Base-by-base conservation (phyloP, 1,139 yeast genomes). In the Diutina sp. region DNA sequence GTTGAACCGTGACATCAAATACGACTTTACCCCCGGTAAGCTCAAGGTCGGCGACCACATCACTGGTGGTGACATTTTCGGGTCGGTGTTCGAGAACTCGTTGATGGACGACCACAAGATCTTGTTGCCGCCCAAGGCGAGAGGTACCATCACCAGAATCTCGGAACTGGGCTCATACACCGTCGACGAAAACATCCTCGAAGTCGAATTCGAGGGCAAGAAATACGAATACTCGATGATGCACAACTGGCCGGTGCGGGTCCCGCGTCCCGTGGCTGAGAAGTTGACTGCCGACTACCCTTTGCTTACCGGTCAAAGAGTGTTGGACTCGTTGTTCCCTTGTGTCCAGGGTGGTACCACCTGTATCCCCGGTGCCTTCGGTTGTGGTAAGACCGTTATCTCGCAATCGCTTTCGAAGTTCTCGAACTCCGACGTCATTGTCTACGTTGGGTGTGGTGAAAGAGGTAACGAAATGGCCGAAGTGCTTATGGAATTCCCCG, bases 281-380 rank as follows among this genome's bases (percentile, higher is more conserved):
- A 90, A 91, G 70, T 76, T 90, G 61, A 76, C 95, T 58, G 98
- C 99, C 55, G 93, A 91, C 72, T 83, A 87, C 71, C 99, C 99
- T 58, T 81, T 95, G 66, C 81, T 93, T 67, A 93, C 99, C 44
- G 99, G 99, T 66, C 99, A 93, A 78, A 89, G 99, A 80, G 99
- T 93, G 57, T 80, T 93, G 72, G 99, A 93, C 72, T 86, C 99
- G 46, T 82, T 93, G 63, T 95, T 93, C 82, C 99, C 99, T 56
- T 89, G 96, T 83, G 99, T 95, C 65, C 99, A 95, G 79, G 99
- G 99, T 77, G 99, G 99, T 79, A 93, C 99, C 56, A 93, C 99
- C 51, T 95, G 99, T 85, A 93, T 93, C 70, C 99, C 99, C 55
- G 99, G 99, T 74, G 99, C 99, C 61, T 93, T 93, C 67, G 99